Percentiles rank a stretch among this genome's conserved stretches.
phyloP scores from a whole-genome alignment of 2,329 filamentous ascomycete genomes.

The Dothideomycetes sp. region DNA sequence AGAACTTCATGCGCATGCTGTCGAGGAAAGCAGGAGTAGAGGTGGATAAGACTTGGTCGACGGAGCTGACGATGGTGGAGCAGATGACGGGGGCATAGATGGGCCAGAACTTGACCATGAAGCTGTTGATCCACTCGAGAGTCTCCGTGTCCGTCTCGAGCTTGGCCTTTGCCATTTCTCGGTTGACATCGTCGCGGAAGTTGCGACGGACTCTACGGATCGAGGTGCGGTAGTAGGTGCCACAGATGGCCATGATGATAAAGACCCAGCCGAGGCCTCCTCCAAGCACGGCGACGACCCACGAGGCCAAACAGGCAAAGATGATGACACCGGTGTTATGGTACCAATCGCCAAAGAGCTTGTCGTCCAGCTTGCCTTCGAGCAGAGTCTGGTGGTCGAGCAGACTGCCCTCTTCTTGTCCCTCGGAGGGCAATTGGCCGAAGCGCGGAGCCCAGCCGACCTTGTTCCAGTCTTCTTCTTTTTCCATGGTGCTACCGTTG shows the following conservation, averaged over 20 bases:
- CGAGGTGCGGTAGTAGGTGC: conserved; percentile 94
- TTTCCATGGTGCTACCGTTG: conserved; percentile 44
- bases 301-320: conserved; percentile 83
- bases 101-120: conserved; percentile 97
- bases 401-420: conserved; percentile 45
- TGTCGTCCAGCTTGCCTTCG: conserved; percentile 75
- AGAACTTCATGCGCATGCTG: conserved; percentile 85
- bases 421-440: conserved; percentile 52
- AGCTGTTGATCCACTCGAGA: conserved; percentile 98
- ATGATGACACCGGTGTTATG: conserved; percentile 92
- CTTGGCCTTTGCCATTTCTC: conserved; percentile 77
- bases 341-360: conserved; percentile 96
- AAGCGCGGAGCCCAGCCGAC: conserved; percentile 89
- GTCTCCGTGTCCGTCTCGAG: conserved; percentile 87
- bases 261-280: conserved; percentile 91
- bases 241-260: conserved; percentile 82
- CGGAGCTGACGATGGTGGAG: conserved; percentile 82
- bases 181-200: conserved; percentile 85
- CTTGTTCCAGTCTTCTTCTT: conserved; percentile 42
- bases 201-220: conserved; percentile 88
- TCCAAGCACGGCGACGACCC: conserved; percentile 80
- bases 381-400: conserved; percentile 83
- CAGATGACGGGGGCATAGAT: conserved; percentile 94
- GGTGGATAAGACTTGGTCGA: conserved; percentile 91
- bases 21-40: conserved; percentile 88